Conservation (phyloP, 2,329 filamentous ascomycete genomes). For the Geosmithia putterillii region DNA sequence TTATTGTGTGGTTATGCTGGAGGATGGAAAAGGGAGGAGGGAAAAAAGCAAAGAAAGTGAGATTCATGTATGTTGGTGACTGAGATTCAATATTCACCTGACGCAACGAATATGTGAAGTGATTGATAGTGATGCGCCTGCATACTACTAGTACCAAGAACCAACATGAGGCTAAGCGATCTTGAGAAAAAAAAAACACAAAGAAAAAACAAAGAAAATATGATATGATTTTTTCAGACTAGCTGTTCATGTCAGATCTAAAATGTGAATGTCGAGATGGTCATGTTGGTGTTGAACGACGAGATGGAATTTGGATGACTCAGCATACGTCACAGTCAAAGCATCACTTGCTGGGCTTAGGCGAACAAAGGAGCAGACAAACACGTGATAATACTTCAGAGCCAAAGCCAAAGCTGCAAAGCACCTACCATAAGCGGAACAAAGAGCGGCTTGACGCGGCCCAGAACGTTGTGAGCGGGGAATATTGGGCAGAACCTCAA, state of each 20-base stretch:
- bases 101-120: too few relatives aligned
- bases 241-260: neutral
- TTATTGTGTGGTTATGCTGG: too few relatives aligned
- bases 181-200: neutral
- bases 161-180: too few relatives aligned
- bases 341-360: too few relatives aligned
- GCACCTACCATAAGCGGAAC: neutral
- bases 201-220: neutral
- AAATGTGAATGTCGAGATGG: neutral
- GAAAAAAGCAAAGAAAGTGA: too few relatives aligned
- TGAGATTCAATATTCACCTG: too few relatives aligned
- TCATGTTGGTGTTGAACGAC: neutral
- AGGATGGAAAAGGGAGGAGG: too few relatives aligned
- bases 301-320: neutral
- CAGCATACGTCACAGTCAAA: neutral
- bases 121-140: too few relatives aligned
- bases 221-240: neutral
- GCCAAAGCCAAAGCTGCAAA: neutral
- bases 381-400: neutral
- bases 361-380: too few relatives aligned
- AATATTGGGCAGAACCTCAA: neutral
- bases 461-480: neutral
- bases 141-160: too few relatives aligned
- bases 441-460: constrained; percentile 1
- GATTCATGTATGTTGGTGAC: too few relatives aligned